Evolutionary conservation across 2,329 filamentous ascomycete genomes (phyloP).

Genomic region (Tolypocladium guangdongense): DNA sequence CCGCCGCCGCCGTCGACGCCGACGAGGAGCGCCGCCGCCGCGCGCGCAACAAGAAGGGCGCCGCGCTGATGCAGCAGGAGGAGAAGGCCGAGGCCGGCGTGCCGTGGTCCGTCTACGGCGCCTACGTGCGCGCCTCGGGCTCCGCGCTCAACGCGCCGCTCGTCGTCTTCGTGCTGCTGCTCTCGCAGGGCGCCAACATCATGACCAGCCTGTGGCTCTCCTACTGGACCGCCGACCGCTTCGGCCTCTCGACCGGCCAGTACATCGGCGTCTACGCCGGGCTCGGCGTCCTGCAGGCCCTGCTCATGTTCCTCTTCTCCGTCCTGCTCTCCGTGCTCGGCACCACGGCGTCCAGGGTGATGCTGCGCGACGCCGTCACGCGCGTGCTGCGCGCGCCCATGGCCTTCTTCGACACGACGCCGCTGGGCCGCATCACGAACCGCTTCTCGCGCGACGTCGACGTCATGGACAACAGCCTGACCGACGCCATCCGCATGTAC

Average conservation of each 20-base stretch:
- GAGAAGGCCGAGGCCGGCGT: conserved; percentile 67
- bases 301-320: conserved; percentile 73
- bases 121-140: conserved; percentile 68
- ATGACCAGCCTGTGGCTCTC: conserved; percentile 85
- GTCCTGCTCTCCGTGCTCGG: conserved; percentile 67
- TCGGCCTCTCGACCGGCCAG: conserved; percentile 49
- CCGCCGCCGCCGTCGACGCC: background rate
- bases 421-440: conserved; percentile 89
- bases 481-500: conserved; percentile 88
- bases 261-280: conserved; percentile 67
- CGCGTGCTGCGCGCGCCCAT: conserved; percentile 63
- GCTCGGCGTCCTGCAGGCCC: conserved; percentile 58
- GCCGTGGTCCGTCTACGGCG: conserved; percentile 66
- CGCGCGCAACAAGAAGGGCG: conserved; percentile 47
- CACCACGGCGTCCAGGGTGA: conserved; percentile 69
- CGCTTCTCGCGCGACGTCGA: conserved; percentile 93
- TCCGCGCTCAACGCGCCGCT: conserved; percentile 58
- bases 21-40: conserved; percentile 19
- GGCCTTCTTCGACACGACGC: conserved; percentile 96
- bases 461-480: conserved; percentile 88
- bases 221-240: conserved; percentile 82
- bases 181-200: conserved; percentile 78
- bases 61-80: conserved; percentile 59
- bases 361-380: conserved; percentile 71
- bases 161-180: conserved; percentile 48